phyloP scores from a whole-genome alignment of 2,329 filamentous ascomycete genomes.

The Cladosporium cucumerinum region DNA sequence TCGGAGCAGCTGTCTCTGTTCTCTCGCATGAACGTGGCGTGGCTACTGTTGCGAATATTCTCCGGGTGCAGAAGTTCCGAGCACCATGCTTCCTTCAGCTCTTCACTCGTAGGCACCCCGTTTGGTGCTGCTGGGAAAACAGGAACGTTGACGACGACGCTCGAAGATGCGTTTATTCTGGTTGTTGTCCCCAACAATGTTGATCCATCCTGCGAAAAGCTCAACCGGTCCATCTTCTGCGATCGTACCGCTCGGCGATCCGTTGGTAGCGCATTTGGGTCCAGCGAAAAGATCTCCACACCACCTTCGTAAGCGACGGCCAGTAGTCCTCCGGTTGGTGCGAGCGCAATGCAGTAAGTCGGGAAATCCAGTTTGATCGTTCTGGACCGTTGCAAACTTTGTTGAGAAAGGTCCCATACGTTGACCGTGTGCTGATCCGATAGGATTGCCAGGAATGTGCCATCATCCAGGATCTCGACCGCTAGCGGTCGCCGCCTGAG shows the following conservation, averaged over 20 bases:
- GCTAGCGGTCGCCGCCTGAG: conserved; percentile 71
- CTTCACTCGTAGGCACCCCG: conserved; percentile 33
- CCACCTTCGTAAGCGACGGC: conserved; percentile 84
- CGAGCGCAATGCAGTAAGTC: conserved; percentile 74
- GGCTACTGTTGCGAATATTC: conserved; percentile 38
- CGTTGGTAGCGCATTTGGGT: conserved; percentile 50
- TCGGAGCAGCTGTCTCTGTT: conserved; percentile 31
- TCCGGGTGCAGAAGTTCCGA: conserved; percentile 37
- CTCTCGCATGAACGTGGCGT: conserved; percentile 37
- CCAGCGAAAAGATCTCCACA: conserved; percentile 78
- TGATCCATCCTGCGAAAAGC: conserved; percentile 37
- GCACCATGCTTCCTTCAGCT: conserved; percentile 39
- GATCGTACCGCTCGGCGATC: conserved; percentile 36
- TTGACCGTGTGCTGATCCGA: conserved; percentile 81
- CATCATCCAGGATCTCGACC: conserved; percentile 75
- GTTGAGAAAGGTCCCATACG: conserved; percentile 69
- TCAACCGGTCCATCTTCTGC: conserved; percentile 35
- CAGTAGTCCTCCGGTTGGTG: conserved; percentile 73
- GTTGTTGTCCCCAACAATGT: conserved; percentile 38
- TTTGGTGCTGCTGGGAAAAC: conserved; percentile 33
- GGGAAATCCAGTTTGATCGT: conserved; percentile 74
- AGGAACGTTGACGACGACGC: conserved; percentile 36
- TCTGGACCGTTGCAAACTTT: conserved; percentile 54
- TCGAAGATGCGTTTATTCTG: conserved; percentile 35
- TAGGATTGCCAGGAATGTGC: conserved; percentile 69